Percentiles rank a stretch among this genome's conserved stretches.
phyloP scores from a whole-genome alignment of 805 yeast genomes.

The Starmerella stigmatis region DNA sequence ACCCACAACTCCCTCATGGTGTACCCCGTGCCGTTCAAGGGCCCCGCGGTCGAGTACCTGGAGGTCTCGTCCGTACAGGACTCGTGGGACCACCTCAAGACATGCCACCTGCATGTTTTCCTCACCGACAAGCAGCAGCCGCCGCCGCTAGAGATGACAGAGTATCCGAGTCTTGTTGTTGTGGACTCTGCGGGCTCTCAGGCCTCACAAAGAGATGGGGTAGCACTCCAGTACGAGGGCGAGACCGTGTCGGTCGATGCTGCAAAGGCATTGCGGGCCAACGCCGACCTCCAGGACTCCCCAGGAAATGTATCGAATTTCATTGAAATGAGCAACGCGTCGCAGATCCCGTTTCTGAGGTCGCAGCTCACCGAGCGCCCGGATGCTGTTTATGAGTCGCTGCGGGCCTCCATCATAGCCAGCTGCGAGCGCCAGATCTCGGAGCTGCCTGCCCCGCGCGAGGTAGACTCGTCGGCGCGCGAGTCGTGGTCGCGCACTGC shows the following conservation, averaged over 20 bases:
- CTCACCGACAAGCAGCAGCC: neutral
- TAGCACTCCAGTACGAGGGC: conserved; percentile 7
- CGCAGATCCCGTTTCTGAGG: conserved; percentile 24
- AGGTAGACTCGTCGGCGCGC: conserved; percentile 14
- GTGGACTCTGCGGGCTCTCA: conserved; percentile 12
- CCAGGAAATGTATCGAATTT: conserved; percentile 26
- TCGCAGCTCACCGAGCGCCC: conserved; percentile 16
- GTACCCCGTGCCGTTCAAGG: conserved; percentile 24
- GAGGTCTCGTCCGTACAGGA: conserved; percentile 28
- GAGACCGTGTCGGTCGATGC: conserved; percentile 18
- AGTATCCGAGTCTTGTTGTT: conserved; percentile 22
- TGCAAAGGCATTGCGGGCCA: conserved; percentile 23
- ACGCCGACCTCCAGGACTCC: conserved; percentile 23
- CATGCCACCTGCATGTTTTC: conserved; percentile 25
- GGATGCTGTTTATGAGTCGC: conserved; percentile 14
- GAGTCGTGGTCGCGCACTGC: conserved; percentile 32
- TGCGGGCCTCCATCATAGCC: conserved; percentile 23
- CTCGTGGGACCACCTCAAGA: conserved; percentile 26
- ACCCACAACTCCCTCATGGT: conserved; percentile 30
- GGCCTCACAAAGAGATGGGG: neutral
- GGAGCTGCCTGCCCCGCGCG: conserved; percentile 15
- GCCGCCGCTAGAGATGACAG: conserved; percentile 11
- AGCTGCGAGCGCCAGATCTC: conserved; percentile 28
- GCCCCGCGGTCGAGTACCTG: conserved; percentile 26
- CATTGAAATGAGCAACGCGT: conserved; percentile 19